A percentile compares a stretch with the other conserved stretches of the same genome.
Conservation (phyloP, 768 basidiomycete genomes). For the Lanmaoa pseudosensibilis region DNA sequence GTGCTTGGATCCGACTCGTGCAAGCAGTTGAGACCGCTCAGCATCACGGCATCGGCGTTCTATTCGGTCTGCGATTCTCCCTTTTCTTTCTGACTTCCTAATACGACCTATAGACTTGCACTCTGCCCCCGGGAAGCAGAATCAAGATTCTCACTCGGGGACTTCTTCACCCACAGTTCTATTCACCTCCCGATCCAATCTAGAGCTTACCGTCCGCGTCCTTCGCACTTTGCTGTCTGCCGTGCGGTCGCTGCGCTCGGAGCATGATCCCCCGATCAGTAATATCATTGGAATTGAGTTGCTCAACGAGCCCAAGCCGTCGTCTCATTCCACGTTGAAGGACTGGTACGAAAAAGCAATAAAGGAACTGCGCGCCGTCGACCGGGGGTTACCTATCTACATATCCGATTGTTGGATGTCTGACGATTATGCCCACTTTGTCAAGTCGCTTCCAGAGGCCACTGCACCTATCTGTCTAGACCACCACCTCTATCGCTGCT, state of each 20-base stretch:
- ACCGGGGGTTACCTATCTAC: slow-evolving; percentile 64
- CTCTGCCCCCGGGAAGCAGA: slow-evolving; percentile 75
- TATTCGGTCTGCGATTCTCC: slow-evolving; percentile 51
- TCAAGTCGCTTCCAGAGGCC: slow-evolving; percentile 35
- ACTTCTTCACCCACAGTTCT: slow-evolving; percentile 48
- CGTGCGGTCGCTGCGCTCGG: slow-evolving; percentile 50
- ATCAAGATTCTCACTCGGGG: slow-evolving; percentile 64
- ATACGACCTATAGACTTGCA: slow-evolving; percentile 56
- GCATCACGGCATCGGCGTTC: slow-evolving; percentile 62
- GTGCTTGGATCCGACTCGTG: slow-evolving; percentile 68
- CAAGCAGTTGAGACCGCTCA: slow-evolving; percentile 60
- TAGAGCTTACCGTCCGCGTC: slow-evolving; percentile 47
- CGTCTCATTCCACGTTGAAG: slow-evolving; percentile 50
- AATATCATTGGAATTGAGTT: slow-evolving; percentile 60
- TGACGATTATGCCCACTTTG: slow-evolving; percentile 59
- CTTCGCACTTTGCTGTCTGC: slow-evolving; percentile 44
- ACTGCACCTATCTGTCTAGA: slow-evolving; percentile 60
- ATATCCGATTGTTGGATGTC: slow-evolving; percentile 77
- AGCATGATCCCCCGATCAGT: slow-evolving; percentile 35
- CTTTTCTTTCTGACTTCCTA: slow-evolving; percentile 16
- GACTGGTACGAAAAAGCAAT: slow-evolving; percentile 66
- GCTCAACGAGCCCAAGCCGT: slow-evolving; percentile 58
- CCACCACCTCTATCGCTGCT: slow-evolving; percentile 84
- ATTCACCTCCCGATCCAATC: slow-evolving; percentile 50
- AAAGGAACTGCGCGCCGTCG: slow-evolving; percentile 47